A percentile compares a stretch with the other conserved stretches of the same genome.
Conservation (phyloP, 139 green algal genomes). For the Zygnema cylindricum region DNA sequence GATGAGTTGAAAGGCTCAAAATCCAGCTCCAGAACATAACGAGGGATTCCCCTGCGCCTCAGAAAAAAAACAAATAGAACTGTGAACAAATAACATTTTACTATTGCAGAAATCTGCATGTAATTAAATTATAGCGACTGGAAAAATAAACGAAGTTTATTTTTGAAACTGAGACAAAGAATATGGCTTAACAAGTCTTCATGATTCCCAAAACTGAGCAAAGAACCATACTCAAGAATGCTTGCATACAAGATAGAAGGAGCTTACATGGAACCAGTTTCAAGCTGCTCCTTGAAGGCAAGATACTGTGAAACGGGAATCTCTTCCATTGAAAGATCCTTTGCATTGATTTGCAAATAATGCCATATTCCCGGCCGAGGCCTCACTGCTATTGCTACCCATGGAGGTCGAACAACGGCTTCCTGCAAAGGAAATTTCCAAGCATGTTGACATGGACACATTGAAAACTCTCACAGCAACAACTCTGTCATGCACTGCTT, state of each 20-base stretch:
- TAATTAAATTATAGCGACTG: too few species aligned
- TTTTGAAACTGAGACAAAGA: background rate
- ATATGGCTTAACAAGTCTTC: too few species aligned
- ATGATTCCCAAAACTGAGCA: too few species aligned
- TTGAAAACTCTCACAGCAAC: background rate
- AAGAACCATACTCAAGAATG: too few species aligned
- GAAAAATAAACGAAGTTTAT: background rate
- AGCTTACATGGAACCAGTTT: background rate
- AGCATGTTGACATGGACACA: background rate
- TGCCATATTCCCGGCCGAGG: conserved; percentile 65
- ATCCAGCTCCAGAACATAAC: conserved; percentile 72
- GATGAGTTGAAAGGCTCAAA: conserved; percentile 73
- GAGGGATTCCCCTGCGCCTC: background rate
- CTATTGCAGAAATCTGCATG: too few species aligned
- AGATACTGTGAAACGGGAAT: conserved; percentile 73
- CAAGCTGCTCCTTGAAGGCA: conserved; percentile 76
- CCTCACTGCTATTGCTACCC: conserved; percentile 68
- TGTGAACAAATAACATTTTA: too few species aligned
- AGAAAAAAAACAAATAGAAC: background rate
- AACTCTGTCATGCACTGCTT: background rate
- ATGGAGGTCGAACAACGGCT: conserved; percentile 62
- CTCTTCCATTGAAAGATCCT: conserved; percentile 69
- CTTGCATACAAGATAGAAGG: background rate
- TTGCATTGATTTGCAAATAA: conserved; percentile 66
- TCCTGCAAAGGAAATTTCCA: conserved; percentile 12